Evolutionary conservation across 352 stramenopile genomes (phyloP).

Genomic region (Pythium monospermum): DNA sequence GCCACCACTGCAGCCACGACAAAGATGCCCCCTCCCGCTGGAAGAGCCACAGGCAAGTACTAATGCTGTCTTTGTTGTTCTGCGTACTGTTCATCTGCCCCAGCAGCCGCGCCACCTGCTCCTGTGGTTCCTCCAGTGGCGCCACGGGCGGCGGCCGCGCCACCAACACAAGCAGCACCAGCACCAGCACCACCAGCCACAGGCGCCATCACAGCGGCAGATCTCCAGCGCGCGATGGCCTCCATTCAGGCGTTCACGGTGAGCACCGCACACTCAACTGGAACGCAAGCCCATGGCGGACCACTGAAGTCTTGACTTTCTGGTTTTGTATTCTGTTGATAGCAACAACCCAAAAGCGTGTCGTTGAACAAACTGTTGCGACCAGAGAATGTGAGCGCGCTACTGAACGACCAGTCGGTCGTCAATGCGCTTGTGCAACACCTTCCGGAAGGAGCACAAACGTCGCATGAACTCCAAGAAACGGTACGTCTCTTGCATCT

Average conservation of each 20-base stretch:
- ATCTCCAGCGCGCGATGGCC: constrained; percentile 85
- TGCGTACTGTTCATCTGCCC: no score
- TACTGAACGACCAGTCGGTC: constrained; percentile 62
- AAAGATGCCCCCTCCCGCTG: no score
- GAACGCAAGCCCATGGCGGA: no score
- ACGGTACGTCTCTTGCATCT: constrained; percentile 53
- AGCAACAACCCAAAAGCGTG: constrained; percentile 52
- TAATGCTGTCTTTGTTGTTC: no score
- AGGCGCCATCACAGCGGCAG: constrained; percentile 58
- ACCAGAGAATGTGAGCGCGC: constrained; percentile 40
- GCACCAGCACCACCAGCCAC: constrained; percentile 3
- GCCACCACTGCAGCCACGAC: no score
- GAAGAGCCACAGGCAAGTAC: no score
- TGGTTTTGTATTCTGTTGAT: no score
- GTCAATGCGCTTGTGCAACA: constrained; percentile 59
- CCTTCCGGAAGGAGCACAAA: constrained; percentile 80
- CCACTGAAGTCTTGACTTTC: no score
- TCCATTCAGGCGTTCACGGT: constrained; percentile 66
- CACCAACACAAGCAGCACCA: neutral
- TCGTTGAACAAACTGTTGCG: constrained; percentile 63
- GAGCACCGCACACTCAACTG: neutral
- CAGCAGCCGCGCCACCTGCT: neutral
- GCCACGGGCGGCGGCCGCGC: neutral
- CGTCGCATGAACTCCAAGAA: constrained; percentile 57
- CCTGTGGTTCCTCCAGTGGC: neutral